These are phyloP conservation scores for Babesia bigemina DNA, from an alignment of 169 alveolate genomes.

Conservation along the genomic window DNA sequence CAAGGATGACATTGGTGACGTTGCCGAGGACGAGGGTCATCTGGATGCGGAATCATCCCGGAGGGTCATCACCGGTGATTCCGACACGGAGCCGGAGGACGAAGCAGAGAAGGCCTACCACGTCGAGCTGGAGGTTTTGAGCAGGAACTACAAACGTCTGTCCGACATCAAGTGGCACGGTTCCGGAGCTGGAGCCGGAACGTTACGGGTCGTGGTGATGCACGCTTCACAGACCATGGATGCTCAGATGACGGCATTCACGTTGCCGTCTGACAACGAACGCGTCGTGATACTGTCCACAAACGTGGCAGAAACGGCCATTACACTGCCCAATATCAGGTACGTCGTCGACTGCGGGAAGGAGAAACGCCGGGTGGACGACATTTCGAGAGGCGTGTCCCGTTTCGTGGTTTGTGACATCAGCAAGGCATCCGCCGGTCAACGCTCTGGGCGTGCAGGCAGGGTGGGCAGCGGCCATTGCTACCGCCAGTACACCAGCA, in stretches of 20 bases:
- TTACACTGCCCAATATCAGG: constrained; percentile 97
- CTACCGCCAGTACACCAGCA: constrained; percentile 92
- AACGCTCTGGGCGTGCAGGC: constrained; percentile 99
- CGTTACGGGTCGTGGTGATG: constrained; percentile 77
- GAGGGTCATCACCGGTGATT: not conserved
- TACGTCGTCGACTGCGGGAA: constrained; percentile 97
- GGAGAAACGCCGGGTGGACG: constrained; percentile 89
- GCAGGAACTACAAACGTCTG: constrained; percentile 40
- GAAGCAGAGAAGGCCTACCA: constrained; percentile 6
- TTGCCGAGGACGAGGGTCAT: not conserved
- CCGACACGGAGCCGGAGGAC: constrained; percentile 4
- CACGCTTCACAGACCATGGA: constrained; percentile 87
- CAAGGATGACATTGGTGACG: not conserved
- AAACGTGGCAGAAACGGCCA: constrained; percentile 99
- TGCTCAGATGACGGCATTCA: constrained; percentile 76
- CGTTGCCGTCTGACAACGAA: constrained; percentile 86
- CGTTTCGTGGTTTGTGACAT: constrained; percentile 88
- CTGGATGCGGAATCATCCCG: not conserved
- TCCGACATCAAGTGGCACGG: constrained; percentile 72
- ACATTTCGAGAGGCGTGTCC: constrained; percentile 84
- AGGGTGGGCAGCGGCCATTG: constrained; percentile 98
- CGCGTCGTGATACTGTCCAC: constrained; percentile 96
- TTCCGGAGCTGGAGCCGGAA: constrained; percentile 73
- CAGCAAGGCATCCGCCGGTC: constrained; percentile 91
- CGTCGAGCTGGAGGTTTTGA: constrained; percentile 40